Evolutionary conservation across 1,284 basidiomycete genomes (phyloP).

Genomic region (Coniferiporia weirii): DNA sequence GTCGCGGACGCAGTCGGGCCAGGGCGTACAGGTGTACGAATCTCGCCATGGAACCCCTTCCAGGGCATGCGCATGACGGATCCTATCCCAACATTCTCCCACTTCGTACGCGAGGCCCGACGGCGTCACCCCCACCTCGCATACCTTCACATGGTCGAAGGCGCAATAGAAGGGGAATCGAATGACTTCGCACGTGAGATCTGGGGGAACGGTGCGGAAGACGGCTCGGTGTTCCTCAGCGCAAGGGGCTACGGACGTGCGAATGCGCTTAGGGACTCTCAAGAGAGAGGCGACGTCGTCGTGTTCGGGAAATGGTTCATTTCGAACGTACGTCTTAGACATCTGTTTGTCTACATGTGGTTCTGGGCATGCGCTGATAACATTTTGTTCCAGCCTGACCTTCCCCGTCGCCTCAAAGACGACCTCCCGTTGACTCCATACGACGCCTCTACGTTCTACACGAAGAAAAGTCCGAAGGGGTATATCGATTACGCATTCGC

Average conservation of each 20-base stretch:
- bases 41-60: constrained; percentile 31
- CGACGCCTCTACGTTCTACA: constrained; percentile 17
- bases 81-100: constrained; percentile 37
- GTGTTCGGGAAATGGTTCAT: constrained; percentile 48
- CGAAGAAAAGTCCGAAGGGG: constrained; percentile 10
- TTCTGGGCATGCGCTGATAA: not conserved
- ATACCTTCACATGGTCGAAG: constrained; percentile 54
- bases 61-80: constrained; percentile 32
- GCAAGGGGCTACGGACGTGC: constrained; percentile 33
- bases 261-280: constrained; percentile 24
- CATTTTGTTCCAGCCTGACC: constrained; percentile 24
- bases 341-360: no score
- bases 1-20: constrained; percentile 16
- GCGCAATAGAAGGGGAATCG: constrained; percentile 22
- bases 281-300: constrained; percentile 32
- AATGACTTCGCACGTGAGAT: constrained; percentile 32
- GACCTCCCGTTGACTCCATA: constrained; percentile 13
- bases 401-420: constrained; percentile 9
- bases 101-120: constrained; percentile 31
- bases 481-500: constrained; percentile 19
- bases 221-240: constrained; percentile 29
- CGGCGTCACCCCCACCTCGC: constrained; percentile 41
- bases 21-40: constrained; percentile 32
- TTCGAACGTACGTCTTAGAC: constrained; percentile 30
- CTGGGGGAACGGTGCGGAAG: constrained; percentile 22